phyloP scores from a whole-genome alignment of 2,329 filamentous ascomycete species.

The Fusarium humuli region DNA sequence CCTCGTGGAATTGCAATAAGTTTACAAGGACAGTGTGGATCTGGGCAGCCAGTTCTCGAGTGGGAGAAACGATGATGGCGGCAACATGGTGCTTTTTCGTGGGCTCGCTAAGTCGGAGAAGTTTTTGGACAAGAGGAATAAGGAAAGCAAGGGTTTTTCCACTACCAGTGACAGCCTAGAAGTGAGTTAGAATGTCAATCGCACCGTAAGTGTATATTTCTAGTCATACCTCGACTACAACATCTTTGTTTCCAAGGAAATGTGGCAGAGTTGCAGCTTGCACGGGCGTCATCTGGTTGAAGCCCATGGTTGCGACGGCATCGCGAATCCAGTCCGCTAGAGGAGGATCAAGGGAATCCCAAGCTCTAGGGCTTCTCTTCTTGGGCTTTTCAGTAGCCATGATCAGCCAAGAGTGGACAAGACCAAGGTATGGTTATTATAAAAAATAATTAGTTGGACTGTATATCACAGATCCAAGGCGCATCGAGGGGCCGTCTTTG shows the following conservation, averaged over 20 bases:
- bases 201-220: rapidly evolving
- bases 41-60: conserved; percentile 87
- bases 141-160: conserved; percentile 91
- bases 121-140: conserved; percentile 83
- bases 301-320: conserved; percentile 85
- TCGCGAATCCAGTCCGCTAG: conserved; percentile 81
- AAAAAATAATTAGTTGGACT: conserved; percentile 1
- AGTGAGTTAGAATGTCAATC: background rate
- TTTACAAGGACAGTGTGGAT: conserved; percentile 85
- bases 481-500: conserved; percentile 36
- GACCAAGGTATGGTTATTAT: background rate
- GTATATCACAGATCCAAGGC: conserved; percentile 16
- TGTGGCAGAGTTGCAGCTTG: conserved; percentile 91
- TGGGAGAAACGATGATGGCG: conserved; percentile 92
- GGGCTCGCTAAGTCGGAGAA: conserved; percentile 82
- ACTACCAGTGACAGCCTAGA: conserved; percentile 84
- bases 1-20: conserved; percentile 83
- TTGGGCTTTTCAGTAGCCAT: conserved; percentile 52
- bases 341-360: conserved; percentile 54
- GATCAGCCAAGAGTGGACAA: background rate
- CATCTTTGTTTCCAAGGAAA: conserved; percentile 90
- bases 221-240: conserved; percentile 79
- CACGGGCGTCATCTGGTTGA: conserved; percentile 90
- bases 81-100: conserved; percentile 91
- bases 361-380: conserved; percentile 63